phyloP scores from a whole-genome alignment of 2,329 filamentous ascomycete genomes.

The Leptographium procerum region DNA sequence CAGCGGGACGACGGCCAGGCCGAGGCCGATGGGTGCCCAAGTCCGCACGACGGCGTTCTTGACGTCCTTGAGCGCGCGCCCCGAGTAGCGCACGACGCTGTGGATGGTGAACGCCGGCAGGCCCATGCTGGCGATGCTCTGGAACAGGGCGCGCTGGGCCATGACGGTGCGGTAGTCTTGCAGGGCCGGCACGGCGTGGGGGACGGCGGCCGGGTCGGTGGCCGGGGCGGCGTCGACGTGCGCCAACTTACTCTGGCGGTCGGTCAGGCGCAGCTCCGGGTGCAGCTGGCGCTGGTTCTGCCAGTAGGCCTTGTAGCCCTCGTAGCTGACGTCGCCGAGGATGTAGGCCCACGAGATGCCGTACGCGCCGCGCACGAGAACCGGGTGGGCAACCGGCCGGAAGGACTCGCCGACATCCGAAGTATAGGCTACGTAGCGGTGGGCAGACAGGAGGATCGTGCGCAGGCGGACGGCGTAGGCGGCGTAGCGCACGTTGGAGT shows the following conservation, averaged over 20 bases:
- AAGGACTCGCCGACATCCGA: conserved; percentile 96
- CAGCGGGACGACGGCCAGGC: conserved; percentile 67
- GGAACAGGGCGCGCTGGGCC: conserved; percentile 83
- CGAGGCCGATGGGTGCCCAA: conserved; percentile 83
- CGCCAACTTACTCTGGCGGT: conserved; percentile 35
- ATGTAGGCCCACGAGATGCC: conserved; percentile 89
- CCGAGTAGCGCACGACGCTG: conserved; percentile 81
- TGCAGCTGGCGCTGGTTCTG: conserved; percentile 69
- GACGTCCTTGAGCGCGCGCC: conserved; percentile 68
- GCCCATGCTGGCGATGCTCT: conserved; percentile 85
- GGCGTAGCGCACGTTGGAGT: conserved; percentile 78
- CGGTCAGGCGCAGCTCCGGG: conserved; percentile 48
- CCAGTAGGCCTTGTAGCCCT: conserved; percentile 91
- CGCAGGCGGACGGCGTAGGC: conserved; percentile 79
- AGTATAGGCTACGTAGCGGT: conserved; percentile 95
- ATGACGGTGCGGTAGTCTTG: conserved; percentile 89
- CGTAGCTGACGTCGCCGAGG: conserved; percentile 77
- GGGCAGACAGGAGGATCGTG: conserved; percentile 79
- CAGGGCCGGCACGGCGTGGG: conserved; percentile 50
- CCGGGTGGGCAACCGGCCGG: conserved; percentile 80
- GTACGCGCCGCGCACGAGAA: conserved; percentile 71
- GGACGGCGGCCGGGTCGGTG: conserved; percentile 16
- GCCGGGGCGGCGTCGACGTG: conserved; percentile 22
- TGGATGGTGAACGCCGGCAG: conserved; percentile 90
- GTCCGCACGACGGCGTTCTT: conserved; percentile 69